A percentile compares a stretch with the other conserved stretches of the same genome.
Conservation (phyloP, 495 filamentous ascomycete genomes). For the Podospora anserina region DNA sequence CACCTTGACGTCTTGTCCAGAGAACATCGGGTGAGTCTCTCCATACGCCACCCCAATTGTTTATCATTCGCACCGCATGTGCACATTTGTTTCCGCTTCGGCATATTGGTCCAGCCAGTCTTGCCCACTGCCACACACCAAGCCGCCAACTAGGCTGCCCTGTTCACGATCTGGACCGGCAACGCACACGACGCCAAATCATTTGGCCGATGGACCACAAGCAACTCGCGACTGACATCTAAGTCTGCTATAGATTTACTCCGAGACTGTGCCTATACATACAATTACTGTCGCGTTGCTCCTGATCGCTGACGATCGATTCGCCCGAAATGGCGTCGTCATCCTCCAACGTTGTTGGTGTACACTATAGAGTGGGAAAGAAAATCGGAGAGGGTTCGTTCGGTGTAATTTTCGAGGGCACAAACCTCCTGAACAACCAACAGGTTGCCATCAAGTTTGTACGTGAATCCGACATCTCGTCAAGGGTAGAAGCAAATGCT, state of each 20-base stretch:
- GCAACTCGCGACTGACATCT: neutral
- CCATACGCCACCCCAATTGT: neutral
- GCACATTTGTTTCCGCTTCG: neutral
- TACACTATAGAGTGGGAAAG: conserved; percentile 98
- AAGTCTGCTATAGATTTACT: neutral
- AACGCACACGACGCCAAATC: neutral
- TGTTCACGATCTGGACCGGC: neutral
- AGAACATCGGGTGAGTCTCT: neutral
- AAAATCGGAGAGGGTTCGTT: conserved; percentile 99
- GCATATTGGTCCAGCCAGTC: neutral
- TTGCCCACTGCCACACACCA: neutral
- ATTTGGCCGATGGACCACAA: neutral
- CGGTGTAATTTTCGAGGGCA: conserved; percentile 98
- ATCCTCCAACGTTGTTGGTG: conserved; percentile 96
- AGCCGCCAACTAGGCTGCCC: neutral
- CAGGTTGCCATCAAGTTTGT: conserved; percentile 99
- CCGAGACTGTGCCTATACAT: neutral
- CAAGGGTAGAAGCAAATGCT: neutral
- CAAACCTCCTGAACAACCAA: conserved; percentile 97
- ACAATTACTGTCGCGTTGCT: neutral
- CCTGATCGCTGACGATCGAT: neutral
- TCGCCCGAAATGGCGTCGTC: conserved; percentile 73
- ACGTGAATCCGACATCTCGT: conserved; percentile 37
- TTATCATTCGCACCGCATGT: neutral
- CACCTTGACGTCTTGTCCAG: neutral